A percentile compares a stretch with the other conserved stretches of the same genome.
Conservation (phyloP, 2,329 filamentous ascomycete species). For the Talaromyces sp. region DNA sequence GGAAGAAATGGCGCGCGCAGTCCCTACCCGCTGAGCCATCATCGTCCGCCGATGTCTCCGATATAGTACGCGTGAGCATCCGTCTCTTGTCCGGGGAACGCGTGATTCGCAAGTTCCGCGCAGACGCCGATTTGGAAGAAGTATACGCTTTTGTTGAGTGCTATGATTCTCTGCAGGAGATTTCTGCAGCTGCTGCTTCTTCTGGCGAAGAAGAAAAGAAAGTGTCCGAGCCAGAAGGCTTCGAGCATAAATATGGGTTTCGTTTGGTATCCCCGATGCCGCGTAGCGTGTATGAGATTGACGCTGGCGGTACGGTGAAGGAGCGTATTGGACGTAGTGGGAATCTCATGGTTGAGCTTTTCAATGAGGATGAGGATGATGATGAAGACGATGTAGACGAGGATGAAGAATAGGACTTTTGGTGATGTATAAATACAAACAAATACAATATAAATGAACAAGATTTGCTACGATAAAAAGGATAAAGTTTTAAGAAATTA, state of each 20-base stretch:
- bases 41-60: constrained; percentile 59
- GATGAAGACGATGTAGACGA: constrained; percentile 37
- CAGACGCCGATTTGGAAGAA: constrained; percentile 72
- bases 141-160: constrained; percentile 96
- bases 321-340: constrained; percentile 75
- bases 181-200: constrained; percentile 7
- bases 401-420: constrained; percentile 1
- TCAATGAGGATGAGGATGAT: constrained; percentile 52
- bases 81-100: constrained; percentile 64
- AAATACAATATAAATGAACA: neutral
- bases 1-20: constrained; percentile 74
- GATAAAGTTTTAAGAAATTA: neutral
- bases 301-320: constrained; percentile 60
- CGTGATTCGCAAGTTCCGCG: constrained; percentile 69
- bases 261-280: constrained; percentile 81
- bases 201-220: constrained; percentile 21
- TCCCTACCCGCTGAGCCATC: constrained; percentile 65
- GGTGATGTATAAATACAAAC: constrained; percentile 3
- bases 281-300: constrained; percentile 70
- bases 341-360: constrained; percentile 81
- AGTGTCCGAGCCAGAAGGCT: constrained; percentile 57
- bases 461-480: neutral
- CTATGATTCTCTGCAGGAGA: constrained; percentile 59
- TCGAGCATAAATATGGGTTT: constrained; percentile 81
- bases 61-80: constrained; percentile 66